Evolutionary conservation across 345 rosid species (phyloP), one percentile per base, ranked within the genome.

Genomic region (Clausena lansium): DNA sequence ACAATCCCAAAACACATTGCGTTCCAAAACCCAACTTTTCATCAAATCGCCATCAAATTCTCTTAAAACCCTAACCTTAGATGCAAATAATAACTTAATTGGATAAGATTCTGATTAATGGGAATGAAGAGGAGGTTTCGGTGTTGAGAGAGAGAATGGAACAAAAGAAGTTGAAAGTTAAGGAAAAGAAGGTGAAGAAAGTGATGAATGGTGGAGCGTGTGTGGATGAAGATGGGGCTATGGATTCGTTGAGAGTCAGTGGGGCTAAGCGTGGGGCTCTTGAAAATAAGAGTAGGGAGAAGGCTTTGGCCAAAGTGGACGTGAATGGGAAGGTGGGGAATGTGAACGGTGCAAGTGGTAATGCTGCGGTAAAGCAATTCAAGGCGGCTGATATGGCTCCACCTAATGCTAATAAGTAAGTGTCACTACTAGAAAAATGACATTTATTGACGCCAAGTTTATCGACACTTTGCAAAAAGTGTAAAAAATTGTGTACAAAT

Each of bases 21-120:
- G 5, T 0, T 4, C 62, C 62, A 33, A 54, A 76, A 54, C 36
- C 72, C 79, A 66, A 55, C 25, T 76, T 15, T 75, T 76, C 64
- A 28, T 66, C 8, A 55, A 76, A n/a, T 54, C 28, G 20, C 73
- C 73, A 5, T 22, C 32, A 24, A 66, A 35, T 52, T 35, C 55
- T 13, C 66, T 67, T 8, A 25, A 67, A 76, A 38, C 72, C 79
- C 64, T 55, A 35, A 55, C 30, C 13, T 5, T 54, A 14, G 64
- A 55, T 17, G 57, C 38, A 47, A 58, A 8, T n/a, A n/a, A n/a
- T n/a, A n/a, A n/a, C n/a, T n/a, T n/a, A 93, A 11, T 59, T 70
- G 52, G 95, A 94, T 85, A 92, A 88, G 87, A 78, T 92, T 84
- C 90, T 87, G 82, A 89, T 96, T 30, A 96, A 96, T 60, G 99